Base-by-base conservation (phyloP, 2,329 filamentous ascomycete genomes). In the Fusarium hostae region DNA sequence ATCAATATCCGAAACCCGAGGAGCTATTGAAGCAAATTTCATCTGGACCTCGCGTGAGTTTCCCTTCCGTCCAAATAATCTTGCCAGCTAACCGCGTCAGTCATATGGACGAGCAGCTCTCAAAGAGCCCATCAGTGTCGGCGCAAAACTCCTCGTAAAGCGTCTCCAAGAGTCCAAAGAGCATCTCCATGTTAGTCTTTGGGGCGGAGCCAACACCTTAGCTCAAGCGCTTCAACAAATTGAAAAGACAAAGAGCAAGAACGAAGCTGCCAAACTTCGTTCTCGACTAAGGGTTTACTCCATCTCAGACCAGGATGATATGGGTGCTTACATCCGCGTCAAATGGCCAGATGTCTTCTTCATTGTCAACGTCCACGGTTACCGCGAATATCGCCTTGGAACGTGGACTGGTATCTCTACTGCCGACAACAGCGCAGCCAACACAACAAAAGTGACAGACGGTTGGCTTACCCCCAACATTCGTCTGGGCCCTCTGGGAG, bases 241-340 rank as follows among this genome's bases (percentile, higher is more conserved):
- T 6, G 41, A 61, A 1, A 50, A 51, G 11, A 56, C 62, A 3
- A 45, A 44, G 11, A 60, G 20, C 18, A 35, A 22, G 4, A 22
- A 48, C 18, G 12, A 54, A 40, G 37, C 48, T 12, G 56, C 41
- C 2, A 4, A 20, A 1, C 54, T 67, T 32, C 61, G 64, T 20
- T 66, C 64, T 12, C 30, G 62, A 11, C 62, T 67, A 2, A 34
- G 35, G 16, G 40, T 66, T 3, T 67, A 66, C 24, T 59, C 64
- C 2, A 67, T 66, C n/a, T 66, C 64, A 2, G 64, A 67, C 16
- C 64, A 67, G 9, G 64, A 67, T 32, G 64, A 67, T 4, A 24
- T 45, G 0, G 55, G 64, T 1, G n/a, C 64, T 2, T 66, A 43
- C 5, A 66, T 67, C 6, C 39, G 62, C 8, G 41, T 55, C 4